Conservation (phyloP, 371 early-diverging fungal genomes). For the Lichtheimia hyalospora region DNA sequence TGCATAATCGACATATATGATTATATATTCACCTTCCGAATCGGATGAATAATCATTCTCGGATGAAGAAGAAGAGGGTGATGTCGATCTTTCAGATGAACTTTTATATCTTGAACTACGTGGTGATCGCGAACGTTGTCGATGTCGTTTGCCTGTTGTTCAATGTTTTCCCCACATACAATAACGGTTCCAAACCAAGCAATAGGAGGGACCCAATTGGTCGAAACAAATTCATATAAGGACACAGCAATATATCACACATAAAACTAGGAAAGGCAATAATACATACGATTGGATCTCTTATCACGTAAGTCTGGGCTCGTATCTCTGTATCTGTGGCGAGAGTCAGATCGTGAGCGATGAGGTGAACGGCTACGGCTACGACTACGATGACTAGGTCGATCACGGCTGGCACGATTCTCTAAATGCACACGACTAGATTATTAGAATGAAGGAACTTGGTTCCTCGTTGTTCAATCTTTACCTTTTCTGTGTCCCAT, state of each 20-base stretch:
- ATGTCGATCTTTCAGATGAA: constrained; percentile 5
- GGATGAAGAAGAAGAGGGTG: constrained; percentile 4
- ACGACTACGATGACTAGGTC: background rate
- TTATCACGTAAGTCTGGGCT: constrained; percentile 1
- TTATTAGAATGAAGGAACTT: too few species aligned
- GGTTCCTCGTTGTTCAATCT: too few species aligned
- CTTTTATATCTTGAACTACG: background rate
- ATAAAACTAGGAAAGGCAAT: background rate
- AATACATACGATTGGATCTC: background rate
- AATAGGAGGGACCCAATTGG: background rate
- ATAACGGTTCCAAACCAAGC: background rate
- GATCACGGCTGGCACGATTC: too few species aligned
- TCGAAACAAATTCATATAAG: background rate
- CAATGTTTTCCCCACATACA: background rate
- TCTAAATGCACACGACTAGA: too few species aligned
- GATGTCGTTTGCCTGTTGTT: background rate
- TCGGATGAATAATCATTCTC: constrained; percentile 5
- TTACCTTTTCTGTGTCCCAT: too few species aligned
- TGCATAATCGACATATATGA: background rate
- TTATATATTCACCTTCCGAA: constrained; percentile 8
- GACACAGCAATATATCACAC: background rate
- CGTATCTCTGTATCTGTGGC: constrained; percentile 9
- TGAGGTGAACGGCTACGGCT: constrained; percentile 15
- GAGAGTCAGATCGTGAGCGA: constrained; percentile 13
- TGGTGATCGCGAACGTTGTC: constrained; percentile 1